These are phyloP conservation scores for Chernovozyma aurita DNA, from an alignment of 1,139 yeast species.

Conservation along the genomic window DNA sequence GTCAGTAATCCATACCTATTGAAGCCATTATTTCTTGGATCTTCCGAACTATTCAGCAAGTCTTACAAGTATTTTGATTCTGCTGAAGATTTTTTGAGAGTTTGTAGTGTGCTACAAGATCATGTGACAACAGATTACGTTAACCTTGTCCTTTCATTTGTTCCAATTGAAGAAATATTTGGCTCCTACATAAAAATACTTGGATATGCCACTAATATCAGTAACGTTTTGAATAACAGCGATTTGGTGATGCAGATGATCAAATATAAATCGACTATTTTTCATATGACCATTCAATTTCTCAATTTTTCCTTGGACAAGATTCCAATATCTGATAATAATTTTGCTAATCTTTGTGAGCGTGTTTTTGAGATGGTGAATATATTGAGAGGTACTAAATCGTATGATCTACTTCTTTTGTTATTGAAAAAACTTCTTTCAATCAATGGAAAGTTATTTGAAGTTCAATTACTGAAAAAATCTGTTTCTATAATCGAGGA, in stretches of 20 bases:
- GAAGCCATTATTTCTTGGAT: slow-evolving; percentile 25
- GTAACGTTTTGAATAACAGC: slow-evolving; percentile 27
- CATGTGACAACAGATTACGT: slow-evolving; percentile 21
- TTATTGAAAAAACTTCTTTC: slow-evolving; percentile 27
- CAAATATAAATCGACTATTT: slow-evolving; percentile 26
- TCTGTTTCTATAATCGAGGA: slow-evolving; percentile 27
- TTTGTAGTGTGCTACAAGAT: slow-evolving; percentile 25
- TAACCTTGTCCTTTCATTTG: slow-evolving; percentile 19
- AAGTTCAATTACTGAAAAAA: slow-evolving; percentile 22
- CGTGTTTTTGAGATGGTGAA: slow-evolving; percentile 31
- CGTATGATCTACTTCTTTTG: slow-evolving; percentile 20
- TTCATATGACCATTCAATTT: slow-evolving; percentile 25
- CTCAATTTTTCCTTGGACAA: slow-evolving; percentile 23
- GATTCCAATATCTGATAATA: slow-evolving; percentile 32
- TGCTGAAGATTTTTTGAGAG: slow-evolving; percentile 32
- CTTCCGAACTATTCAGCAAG: slow-evolving; percentile 23
- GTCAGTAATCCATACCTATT: slow-evolving; percentile 25
- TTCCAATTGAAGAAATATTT: slow-evolving; percentile 26
- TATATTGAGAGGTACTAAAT: slow-evolving; percentile 28
- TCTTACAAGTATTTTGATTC: slow-evolving; percentile 20
- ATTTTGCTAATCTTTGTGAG: slow-evolving; percentile 24
- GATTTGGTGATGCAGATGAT: slow-evolving; percentile 35
- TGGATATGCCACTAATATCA: slow-evolving; percentile 27
- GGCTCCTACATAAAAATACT: slow-evolving; percentile 24
- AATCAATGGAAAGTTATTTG: slow-evolving; percentile 26